These are phyloP conservation scores for Ceratocystis lukuohia DNA, from an alignment of 2,329 filamentous ascomycete species.

Conservation along the genomic window DNA sequence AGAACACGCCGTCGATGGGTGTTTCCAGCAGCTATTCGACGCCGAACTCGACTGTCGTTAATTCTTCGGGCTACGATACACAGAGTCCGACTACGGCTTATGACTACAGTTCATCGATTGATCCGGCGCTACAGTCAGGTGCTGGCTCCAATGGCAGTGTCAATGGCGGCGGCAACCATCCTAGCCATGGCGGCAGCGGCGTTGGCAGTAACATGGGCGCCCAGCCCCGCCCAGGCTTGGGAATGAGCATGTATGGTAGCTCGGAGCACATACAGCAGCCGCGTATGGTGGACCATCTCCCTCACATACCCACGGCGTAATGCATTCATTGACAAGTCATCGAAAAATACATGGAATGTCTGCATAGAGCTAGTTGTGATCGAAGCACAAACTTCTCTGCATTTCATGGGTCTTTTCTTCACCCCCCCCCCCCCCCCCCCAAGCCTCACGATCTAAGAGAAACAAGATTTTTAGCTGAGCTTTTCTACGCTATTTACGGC, in stretches of 20 bases:
- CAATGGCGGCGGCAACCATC: not conserved
- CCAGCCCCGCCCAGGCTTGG: conserved; percentile 1
- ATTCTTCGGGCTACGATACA: conserved; percentile 17
- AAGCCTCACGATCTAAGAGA: not conserved
- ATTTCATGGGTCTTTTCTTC: not conserved
- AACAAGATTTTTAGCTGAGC: not conserved
- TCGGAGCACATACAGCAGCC: conserved; percentile 13
- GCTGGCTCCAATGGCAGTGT: not conserved
- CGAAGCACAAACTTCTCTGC: not conserved
- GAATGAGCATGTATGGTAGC: not conserved
- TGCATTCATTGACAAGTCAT: not conserved
- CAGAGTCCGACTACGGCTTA: conserved; percentile 24
- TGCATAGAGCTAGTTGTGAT: not conserved
- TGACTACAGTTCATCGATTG: conserved; percentile 46
- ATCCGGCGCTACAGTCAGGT: conserved; percentile 43
- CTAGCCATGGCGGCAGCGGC: not conserved
- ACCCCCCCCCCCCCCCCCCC: not conserved
- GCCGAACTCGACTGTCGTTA: conserved; percentile 15
- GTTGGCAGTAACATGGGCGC: not conserved
- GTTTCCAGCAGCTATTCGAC: conserved; percentile 17
- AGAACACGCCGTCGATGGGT: conserved; percentile 14
- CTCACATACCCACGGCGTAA: conserved; percentile 15
- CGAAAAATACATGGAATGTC: not conserved
- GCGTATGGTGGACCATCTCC: conserved; percentile 14
- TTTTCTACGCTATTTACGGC: conserved; percentile 9